Percentiles rank a stretch among this genome's conserved stretches.
Evolutionary conservation across 345 rosid genomes (phyloP).

Genomic region (Salix arbutifolia): DNA sequence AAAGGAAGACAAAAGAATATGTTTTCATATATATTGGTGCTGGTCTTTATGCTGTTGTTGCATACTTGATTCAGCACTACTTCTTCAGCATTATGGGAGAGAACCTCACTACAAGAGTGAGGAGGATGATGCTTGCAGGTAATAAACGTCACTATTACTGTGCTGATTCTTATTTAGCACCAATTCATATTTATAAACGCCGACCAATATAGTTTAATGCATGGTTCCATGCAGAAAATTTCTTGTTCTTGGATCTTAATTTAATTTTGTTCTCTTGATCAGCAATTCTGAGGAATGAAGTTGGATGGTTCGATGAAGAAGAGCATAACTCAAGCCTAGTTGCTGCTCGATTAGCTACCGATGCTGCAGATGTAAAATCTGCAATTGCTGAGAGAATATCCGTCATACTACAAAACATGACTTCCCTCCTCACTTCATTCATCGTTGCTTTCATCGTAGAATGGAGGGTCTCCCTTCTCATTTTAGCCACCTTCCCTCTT

Average conservation of each 20-base stretch:
- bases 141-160: neutral
- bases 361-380: conserved; percentile 94
- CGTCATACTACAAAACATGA: conserved; percentile 96
- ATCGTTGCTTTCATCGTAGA: conserved; percentile 94
- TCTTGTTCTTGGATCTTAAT: neutral
- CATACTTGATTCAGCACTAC: conserved; percentile 96
- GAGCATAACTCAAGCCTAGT: conserved; percentile 96
- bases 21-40: conserved; percentile 97
- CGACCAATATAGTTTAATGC: neutral
- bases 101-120: conserved; percentile 93
- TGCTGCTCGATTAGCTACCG: conserved; percentile 80
- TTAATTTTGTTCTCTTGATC: conserved; percentile 11
- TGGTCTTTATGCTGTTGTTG: conserved; percentile 90
- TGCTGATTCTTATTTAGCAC: neutral
- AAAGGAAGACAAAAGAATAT: conserved; percentile 91
- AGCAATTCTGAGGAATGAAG: conserved; percentile 96
- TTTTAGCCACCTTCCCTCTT: conserved; percentile 88
- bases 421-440: conserved; percentile 95
- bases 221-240: neutral
- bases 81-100: conserved; percentile 99
- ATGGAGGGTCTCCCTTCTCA: conserved; percentile 99
- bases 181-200: too few relatives aligned
- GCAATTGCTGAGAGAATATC: conserved; percentile 98
- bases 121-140: conserved; percentile 99
- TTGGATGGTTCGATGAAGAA: conserved; percentile 99